Conservation (phyloP, 768 basidiomycete genomes). For the Mycena kentingensis region DNA sequence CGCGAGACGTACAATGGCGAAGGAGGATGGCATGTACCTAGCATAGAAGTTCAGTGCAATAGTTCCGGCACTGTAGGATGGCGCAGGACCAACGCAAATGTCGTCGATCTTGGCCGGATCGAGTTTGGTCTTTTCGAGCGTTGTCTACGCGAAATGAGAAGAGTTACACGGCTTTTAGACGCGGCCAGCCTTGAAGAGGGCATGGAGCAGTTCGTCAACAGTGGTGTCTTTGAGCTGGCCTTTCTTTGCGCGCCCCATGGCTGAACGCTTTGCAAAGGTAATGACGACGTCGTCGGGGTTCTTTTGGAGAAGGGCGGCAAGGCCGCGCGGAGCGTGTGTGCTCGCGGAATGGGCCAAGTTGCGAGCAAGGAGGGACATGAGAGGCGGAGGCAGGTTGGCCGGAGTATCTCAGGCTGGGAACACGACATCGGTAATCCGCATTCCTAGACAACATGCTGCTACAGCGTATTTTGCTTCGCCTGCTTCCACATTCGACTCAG, state of each 20-base stretch:
- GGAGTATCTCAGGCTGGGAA: too few relatives aligned
- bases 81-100: conserved; percentile 74
- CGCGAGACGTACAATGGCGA: conserved; percentile 82
- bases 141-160: conserved; percentile 46
- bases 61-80: neutral
- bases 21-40: conserved; percentile 82
- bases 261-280: conserved; percentile 86
- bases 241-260: conserved; percentile 85
- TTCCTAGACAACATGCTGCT: neutral
- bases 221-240: conserved; percentile 88
- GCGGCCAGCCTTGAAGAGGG: conserved; percentile 71
- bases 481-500: conserved; percentile 69
- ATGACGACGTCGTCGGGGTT: conserved; percentile 86
- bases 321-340: conserved; percentile 46
- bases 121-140: conserved; percentile 64
- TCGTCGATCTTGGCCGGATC: conserved; percentile 77
- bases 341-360: conserved; percentile 41
- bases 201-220: conserved; percentile 84
- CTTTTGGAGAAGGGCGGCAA: conserved; percentile 62
- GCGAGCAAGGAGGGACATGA: conserved; percentile 20
- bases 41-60: neutral
- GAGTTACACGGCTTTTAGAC: neutral
- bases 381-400: neutral
- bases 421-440: too few relatives aligned
- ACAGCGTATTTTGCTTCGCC: conserved; percentile 30